Evolutionary conservation across 2,329 filamentous ascomycete species (phyloP).

Genomic region (Aspergillus puulaauensis): DNA sequence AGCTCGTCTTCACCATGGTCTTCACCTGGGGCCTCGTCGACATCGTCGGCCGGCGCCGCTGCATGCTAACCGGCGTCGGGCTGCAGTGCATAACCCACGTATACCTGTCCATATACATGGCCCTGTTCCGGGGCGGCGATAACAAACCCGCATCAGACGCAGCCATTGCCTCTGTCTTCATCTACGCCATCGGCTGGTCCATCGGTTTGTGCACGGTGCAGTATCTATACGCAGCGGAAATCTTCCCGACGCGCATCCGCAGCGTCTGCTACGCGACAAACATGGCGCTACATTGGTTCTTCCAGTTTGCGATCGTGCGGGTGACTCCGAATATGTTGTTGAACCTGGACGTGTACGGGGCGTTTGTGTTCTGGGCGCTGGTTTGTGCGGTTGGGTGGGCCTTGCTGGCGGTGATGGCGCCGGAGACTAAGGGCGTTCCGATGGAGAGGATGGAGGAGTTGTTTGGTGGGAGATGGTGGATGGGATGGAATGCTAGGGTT

Average conservation of each 20-base stretch:
- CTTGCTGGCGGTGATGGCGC: conserved; percentile 52
- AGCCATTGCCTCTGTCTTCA: conserved; percentile 55
- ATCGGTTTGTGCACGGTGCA: conserved; percentile 57
- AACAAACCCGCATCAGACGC: conserved; percentile 53
- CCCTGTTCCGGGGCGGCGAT: conserved; percentile 32
- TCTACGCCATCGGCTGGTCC: conserved; percentile 58
- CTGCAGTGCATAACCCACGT: conserved; percentile 52
- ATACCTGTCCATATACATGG: conserved; percentile 57
- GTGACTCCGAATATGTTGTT: conserved; percentile 58
- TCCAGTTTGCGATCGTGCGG: conserved; percentile 58
- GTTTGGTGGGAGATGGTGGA: conserved; percentile 47
- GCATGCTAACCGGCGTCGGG: conserved; percentile 47
- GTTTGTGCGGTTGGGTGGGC: conserved; percentile 50
- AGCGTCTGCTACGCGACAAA: conserved; percentile 53
- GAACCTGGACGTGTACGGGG: conserved; percentile 54
- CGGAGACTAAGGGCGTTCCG: conserved; percentile 55
- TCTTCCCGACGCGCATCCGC: conserved; percentile 56
- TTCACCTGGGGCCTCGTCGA: conserved; percentile 59
- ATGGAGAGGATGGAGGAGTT: conserved; percentile 56
- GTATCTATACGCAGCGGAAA: conserved; percentile 57
- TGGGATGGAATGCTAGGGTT: conserved; percentile 38
- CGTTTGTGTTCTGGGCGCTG: conserved; percentile 55
- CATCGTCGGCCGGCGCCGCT: conserved; percentile 52
- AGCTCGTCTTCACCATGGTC: conserved; percentile 57
- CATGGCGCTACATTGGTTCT: conserved; percentile 58